Evolutionary conservation across 148 eudicot species (phyloP).

Genomic region (Fallopia convolvulus): DNA sequence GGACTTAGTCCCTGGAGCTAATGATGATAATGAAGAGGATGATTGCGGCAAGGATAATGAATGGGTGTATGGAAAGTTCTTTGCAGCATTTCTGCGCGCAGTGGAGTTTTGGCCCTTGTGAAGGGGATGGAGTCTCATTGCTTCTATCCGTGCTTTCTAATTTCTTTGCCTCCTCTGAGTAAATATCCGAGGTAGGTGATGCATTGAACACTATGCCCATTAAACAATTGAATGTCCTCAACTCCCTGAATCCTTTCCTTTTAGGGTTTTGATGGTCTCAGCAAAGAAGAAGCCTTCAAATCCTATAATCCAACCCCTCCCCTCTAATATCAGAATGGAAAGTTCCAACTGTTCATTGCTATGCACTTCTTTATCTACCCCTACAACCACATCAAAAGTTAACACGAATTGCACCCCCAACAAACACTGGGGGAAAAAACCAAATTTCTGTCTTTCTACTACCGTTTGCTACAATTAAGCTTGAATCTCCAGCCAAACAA

Average conservation of each 20-base stretch:
- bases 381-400: not conserved
- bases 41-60: slow-evolving; percentile 22
- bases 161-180: slow-evolving; percentile 15
- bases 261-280: not conserved
- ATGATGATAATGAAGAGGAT: slow-evolving; percentile 20
- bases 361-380: not conserved
- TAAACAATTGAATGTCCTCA: not conserved
- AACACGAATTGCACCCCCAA: not conserved
- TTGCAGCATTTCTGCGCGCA: slow-evolving; percentile 52
- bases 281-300: not conserved
- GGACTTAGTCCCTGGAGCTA: slow-evolving; percentile 40
- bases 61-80: slow-evolving; percentile 53
- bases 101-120: slow-evolving; percentile 38
- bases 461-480: not conserved
- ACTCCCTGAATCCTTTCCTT: not conserved
- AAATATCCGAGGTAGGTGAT: slow-evolving; percentile 41
- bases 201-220: slow-evolving; percentile 25
- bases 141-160: not conserved
- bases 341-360: not conserved
- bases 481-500: not conserved
- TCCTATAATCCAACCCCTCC: not conserved
- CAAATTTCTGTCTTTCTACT: not conserved
- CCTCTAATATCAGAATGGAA: not conserved
- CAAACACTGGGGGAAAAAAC: not conserved
- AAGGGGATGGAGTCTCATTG: slow-evolving; percentile 15